A percentile compares a stretch with the other conserved stretches of the same genome.
phyloP scores from a whole-genome alignment of 2,329 filamentous ascomycete genomes.

The Aspergillus persii region DNA sequence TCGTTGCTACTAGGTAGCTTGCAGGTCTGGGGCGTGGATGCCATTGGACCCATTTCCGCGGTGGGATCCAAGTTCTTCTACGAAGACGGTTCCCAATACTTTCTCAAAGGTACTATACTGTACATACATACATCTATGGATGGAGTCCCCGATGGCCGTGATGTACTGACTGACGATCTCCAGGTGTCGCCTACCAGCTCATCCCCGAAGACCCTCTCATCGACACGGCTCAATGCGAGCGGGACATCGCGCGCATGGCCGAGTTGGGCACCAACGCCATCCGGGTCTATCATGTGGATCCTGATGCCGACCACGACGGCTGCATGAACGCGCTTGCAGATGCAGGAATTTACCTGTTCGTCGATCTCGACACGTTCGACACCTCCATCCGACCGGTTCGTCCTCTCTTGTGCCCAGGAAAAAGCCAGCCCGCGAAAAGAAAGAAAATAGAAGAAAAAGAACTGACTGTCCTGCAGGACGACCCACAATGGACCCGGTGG shows the following conservation, averaged over 20 bases:
- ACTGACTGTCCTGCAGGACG: slow-evolving; percentile 40
- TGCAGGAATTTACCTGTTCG: slow-evolving; percentile 77
- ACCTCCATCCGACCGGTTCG: slow-evolving; percentile 45
- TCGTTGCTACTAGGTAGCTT: slow-evolving; percentile 28
- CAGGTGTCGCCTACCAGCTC: slow-evolving; percentile 71
- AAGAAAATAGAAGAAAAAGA: not conserved
- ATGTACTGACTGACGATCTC: slow-evolving; percentile 4
- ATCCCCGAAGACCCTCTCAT: slow-evolving; percentile 71
- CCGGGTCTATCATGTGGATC: slow-evolving; percentile 83
- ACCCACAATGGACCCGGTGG: slow-evolving; percentile 68
- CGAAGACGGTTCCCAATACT: slow-evolving; percentile 76
- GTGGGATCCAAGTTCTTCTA: slow-evolving; percentile 84
- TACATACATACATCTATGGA: slow-evolving; percentile 17
- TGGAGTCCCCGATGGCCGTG: not conserved
- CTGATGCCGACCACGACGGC: slow-evolving; percentile 65
- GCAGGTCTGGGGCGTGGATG: slow-evolving; percentile 29
- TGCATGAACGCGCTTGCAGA: slow-evolving; percentile 81
- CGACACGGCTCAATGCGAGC: slow-evolving; percentile 70
- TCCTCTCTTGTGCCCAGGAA: not conserved
- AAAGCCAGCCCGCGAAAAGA: no score
- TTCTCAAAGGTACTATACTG: slow-evolving; percentile 73
- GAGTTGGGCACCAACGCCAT: slow-evolving; percentile 78
- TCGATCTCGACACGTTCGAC: slow-evolving; percentile 66
- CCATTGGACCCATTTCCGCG: slow-evolving; percentile 56
- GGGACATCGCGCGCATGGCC: slow-evolving; percentile 75